These are phyloP conservation scores for Sporopachydermia quercuum DNA, from an alignment of 805 yeast species.

Conservation along the genomic window DNA sequence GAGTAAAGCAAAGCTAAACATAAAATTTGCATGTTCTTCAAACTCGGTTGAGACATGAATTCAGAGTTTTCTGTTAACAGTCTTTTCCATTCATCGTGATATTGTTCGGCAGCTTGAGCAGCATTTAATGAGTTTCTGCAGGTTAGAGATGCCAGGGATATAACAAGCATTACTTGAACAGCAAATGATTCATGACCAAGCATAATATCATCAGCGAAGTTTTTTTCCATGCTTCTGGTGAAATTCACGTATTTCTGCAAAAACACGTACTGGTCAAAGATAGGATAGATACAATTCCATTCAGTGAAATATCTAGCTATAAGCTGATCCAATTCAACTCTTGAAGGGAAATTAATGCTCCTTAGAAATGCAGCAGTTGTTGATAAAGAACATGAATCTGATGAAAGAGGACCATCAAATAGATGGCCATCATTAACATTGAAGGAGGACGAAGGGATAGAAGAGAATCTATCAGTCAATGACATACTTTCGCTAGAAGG, in stretches of 20 bases:
- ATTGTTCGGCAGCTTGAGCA: constrained; percentile 5
- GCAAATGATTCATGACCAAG: constrained; percentile 38
- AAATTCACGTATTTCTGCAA: constrained; percentile 35
- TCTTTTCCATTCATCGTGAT: constrained; percentile 9
- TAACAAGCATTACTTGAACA: constrained; percentile 30
- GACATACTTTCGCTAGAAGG: not conserved
- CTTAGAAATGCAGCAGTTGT: not conserved
- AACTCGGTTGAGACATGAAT: constrained; percentile 6
- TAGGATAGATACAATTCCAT: constrained; percentile 52
- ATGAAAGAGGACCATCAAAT: too few relatives aligned
- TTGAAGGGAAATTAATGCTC: constrained; percentile 21
- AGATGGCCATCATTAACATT: too few relatives aligned
- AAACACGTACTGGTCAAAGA: constrained; percentile 45
- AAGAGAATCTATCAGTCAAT: too few relatives aligned
- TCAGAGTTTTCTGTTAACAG: not conserved
- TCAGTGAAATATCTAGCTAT: constrained; percentile 49
- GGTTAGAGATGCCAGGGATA: constrained; percentile 23
- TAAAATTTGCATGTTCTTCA: constrained; percentile 43
- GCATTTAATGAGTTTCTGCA: constrained; percentile 2
- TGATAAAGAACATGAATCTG: not conserved
- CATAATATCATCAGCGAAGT: constrained; percentile 27
- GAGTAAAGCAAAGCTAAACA: constrained; percentile 51
- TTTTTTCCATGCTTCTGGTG: constrained; percentile 28
- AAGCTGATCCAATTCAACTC: constrained; percentile 44
- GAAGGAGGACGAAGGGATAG: too few relatives aligned